Base-by-base conservation (phyloP, 2,329 filamentous ascomycete genomes). In the Metarhizium brunneum region DNA sequence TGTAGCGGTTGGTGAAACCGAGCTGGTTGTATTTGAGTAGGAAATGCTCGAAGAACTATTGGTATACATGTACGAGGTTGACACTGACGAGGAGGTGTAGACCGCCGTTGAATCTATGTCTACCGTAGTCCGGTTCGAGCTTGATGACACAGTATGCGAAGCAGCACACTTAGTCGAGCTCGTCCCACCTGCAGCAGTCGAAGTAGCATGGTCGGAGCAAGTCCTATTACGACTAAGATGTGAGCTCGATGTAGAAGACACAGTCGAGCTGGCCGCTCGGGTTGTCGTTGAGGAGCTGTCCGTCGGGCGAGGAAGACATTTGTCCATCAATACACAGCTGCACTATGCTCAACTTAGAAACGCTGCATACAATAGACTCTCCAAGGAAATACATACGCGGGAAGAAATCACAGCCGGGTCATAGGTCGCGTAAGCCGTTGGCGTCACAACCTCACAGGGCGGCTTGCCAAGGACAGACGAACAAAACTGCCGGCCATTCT, bases 381-480 rank as follows among this genome's bases (percentile, higher is more conserved):
- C 20, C 7, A 1, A 16, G 1, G 6, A 13, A 6, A 14, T 6
- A 57, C 68, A 64, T 55, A 71, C 68, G 38, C 67, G 66, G 13
- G 65, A 67, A 29, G 67, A 66, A 55, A 71, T 59, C 54, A 59
- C 63, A 11, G 60, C 62, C 45, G 63, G 62, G 25, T 66, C 63
- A 54, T 66, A 66, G 2, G 61, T 62, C 43, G 63, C 58, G 54
- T 67, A 70, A 50, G 65, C 61, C 6, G 58, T 56, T 30, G 68
- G 68, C 11, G 65, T 69, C 8, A 52, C 50, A n/a, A 56, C 52
- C 20, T 53, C 48, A 4, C 58, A 55, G 38, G 61, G 62, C 14
- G 56, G 55, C 11, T 52, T 53, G 29, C 65, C 63, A 6, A 71
- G 47, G 20, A 71, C 54, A 57, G 59, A 63, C 1, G 64, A 66